Evolutionary conservation across 2,329 filamentous ascomycete species (phyloP), one percentile per base, ranked within the genome.

Genomic region (Furcasterigmium sp.): DNA sequence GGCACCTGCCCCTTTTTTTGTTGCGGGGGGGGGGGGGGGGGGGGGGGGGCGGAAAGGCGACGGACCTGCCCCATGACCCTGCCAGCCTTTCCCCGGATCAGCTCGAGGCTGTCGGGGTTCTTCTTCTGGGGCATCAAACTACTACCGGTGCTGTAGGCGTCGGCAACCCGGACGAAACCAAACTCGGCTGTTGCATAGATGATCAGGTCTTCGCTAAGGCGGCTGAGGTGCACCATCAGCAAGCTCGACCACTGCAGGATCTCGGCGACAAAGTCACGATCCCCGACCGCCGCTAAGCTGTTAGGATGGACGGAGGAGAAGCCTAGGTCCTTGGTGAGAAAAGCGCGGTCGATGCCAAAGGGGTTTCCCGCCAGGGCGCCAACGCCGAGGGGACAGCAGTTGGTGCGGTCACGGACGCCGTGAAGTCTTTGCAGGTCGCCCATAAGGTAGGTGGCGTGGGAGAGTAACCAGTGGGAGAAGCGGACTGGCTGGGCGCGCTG

Each of bases 141-240:
- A 50, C 78, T 85, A 6, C 87, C 87, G 0, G 87, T 91, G 0
- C 78, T 82, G 63, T 91, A 93, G 1, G 85, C 84, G 58, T 93
- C 88, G 8, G 87, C 85, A n/a, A 91, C 65, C 46, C 76, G 74
- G 30, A 90, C 76, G 59, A 88, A 91, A 14, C 82, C 79, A 57
- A 91, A 93, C 60, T 91, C 87, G 44, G 80, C 68, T 10, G 83
- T 81, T 20, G 77, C 82, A 69, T 91, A 91, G 59, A 94, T 78
- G 66, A 95, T 94, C 47, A 95, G 69, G 60, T 95, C 89, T 66
- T 95, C 87, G 5, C 84, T 79, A 82, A 85, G 91, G 43, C 86
- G 80, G 44, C 78, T 86, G 52, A 93, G 74, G 69, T 91, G 88
- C 49, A 80, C 74, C 82, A 87, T 91, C 50, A 93, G 70, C 56